Evolutionary conservation across 2,329 filamentous ascomycete species (phyloP).

Genomic region (Pyricularia grisea): DNA sequence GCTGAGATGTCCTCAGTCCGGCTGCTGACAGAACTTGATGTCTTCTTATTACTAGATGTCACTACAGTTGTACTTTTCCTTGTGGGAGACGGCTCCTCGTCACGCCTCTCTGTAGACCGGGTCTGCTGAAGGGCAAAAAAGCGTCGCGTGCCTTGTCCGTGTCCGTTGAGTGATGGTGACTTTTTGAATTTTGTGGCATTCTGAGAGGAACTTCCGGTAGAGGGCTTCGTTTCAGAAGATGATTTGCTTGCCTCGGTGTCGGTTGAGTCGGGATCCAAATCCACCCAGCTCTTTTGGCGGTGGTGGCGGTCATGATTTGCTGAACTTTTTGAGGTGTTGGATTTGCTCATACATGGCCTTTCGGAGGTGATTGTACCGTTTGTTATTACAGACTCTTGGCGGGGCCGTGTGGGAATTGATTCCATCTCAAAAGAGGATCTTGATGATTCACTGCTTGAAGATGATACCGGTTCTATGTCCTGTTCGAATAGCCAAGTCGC

Average conservation of each 20-base stretch:
- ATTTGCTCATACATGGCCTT: slow-evolving; percentile 17
- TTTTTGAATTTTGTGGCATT: background rate
- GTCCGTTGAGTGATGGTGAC: background rate
- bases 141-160: background rate
- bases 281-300: slow-evolving; percentile 15
- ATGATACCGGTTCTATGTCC: slow-evolving; percentile 17
- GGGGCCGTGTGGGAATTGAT: slow-evolving; percentile 20
- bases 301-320: background rate
- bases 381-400: slow-evolving; percentile 28
- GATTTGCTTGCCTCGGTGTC: background rate
- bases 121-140: background rate
- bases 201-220: background rate
- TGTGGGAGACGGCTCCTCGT: background rate
- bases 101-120: background rate
- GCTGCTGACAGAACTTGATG: background rate
- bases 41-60: background rate
- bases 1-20: background rate
- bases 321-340: slow-evolving; percentile 9
- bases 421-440: slow-evolving; percentile 25
- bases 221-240: background rate
- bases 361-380: slow-evolving; percentile 28
- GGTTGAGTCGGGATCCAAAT: slow-evolving; percentile 13
- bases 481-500: slow-evolving; percentile 1
- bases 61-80: background rate
- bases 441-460: slow-evolving; percentile 8